Conservation (phyloP, 257 asterid species). For the Primulina tabacum region DNA sequence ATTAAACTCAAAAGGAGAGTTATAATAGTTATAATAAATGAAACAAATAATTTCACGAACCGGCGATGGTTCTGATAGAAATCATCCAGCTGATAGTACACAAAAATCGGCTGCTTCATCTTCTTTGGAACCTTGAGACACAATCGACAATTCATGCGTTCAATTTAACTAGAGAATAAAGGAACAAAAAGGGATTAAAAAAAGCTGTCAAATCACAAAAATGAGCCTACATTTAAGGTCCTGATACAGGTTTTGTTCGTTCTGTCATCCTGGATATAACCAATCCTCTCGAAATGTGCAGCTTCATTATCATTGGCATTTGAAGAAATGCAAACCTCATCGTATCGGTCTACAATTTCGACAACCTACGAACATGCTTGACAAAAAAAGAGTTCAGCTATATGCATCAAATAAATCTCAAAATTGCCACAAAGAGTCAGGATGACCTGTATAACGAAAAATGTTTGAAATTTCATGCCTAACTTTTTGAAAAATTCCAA, state of each 20-base stretch:
- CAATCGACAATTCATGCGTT: not conserved
- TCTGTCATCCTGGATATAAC: constrained; percentile 42
- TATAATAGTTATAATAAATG: not conserved
- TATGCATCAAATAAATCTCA: not conserved
- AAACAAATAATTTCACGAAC: constrained; percentile 31
- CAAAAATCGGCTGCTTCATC: constrained; percentile 70
- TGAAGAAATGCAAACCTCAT: constrained; percentile 57
- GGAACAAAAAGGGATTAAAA: not conserved
- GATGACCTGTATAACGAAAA: not conserved
- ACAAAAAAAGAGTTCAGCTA: constrained; percentile 1
- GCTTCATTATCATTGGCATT: constrained; percentile 20
- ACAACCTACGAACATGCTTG: constrained; percentile 53
- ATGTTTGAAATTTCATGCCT: too few relatives aligned
- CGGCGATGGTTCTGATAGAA: constrained; percentile 95
- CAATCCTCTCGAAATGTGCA: constrained; percentile 40
- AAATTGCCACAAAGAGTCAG: not conserved
- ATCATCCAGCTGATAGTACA: constrained; percentile 77
- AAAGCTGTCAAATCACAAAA: constrained; percentile 1
- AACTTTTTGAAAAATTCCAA: too few relatives aligned
- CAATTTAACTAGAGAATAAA: not conserved
- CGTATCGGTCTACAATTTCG: constrained; percentile 68
- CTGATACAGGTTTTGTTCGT: constrained; percentile 54
- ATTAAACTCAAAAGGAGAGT: not conserved
- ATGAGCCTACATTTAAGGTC: constrained; percentile 45
- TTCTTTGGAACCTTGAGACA: constrained; percentile 62